Percentiles rank a stretch among this genome's conserved stretches.
These are phyloP conservation scores for Aspergillus vadensis DNA, from an alignment of 2,329 filamentous ascomycete species.

Conservation along the genomic window DNA sequence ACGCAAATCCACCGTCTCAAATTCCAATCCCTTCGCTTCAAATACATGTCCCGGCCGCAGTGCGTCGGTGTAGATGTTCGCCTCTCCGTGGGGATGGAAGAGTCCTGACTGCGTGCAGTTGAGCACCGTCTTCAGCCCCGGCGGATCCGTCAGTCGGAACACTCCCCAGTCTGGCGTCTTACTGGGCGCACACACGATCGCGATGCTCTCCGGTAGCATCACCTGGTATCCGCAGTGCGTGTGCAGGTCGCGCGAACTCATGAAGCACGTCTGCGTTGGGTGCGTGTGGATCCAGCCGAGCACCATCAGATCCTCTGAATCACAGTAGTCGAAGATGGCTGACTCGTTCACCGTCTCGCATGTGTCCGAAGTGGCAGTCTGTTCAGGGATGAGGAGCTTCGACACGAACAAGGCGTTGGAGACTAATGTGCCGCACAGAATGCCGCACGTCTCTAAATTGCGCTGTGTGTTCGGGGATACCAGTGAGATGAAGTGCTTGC, in stretches of 20 bases:
- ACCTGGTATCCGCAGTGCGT: slow-evolving; percentile 94
- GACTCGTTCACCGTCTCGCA: slow-evolving; percentile 91
- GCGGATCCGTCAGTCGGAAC: slow-evolving; percentile 90
- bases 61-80: slow-evolving; percentile 77
- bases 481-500: slow-evolving; percentile 70
- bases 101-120: slow-evolving; percentile 75
- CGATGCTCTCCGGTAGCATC: slow-evolving; percentile 94
- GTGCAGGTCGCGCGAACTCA: slow-evolving; percentile 91
- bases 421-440: slow-evolving; percentile 85
- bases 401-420: slow-evolving; percentile 93
- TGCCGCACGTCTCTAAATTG: slow-evolving; percentile 92
- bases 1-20: slow-evolving; percentile 67
- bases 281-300: slow-evolving; percentile 99
- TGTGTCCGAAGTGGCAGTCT: slow-evolving; percentile 85
- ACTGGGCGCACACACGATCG: slow-evolving; percentile 90
- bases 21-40: slow-evolving; percentile 66
- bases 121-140: slow-evolving; percentile 81
- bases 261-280: slow-evolving; percentile 94
- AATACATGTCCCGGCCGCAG: slow-evolving; percentile 70
- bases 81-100: slow-evolving; percentile 76
- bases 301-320: slow-evolving; percentile 77
- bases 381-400: slow-evolving; percentile 84
- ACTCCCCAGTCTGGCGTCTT: slow-evolving; percentile 78
- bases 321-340: slow-evolving; percentile 85
- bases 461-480: slow-evolving; percentile 74